These are phyloP conservation scores for Nigrospora sphaerica DNA, from an alignment of 2,329 filamentous ascomycete species.

Conservation along the genomic window DNA sequence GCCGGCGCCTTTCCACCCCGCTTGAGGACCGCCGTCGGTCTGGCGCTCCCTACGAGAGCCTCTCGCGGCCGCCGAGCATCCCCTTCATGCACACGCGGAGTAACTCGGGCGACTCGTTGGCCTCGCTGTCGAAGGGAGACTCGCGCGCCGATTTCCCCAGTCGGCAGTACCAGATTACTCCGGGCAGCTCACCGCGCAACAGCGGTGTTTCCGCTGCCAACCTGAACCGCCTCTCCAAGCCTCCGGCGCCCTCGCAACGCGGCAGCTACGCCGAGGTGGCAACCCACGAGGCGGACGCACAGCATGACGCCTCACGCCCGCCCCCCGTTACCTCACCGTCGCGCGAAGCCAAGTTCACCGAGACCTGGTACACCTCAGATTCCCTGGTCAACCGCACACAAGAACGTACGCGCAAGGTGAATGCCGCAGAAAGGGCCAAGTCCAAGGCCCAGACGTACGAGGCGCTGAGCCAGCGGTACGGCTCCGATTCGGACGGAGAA, in stretches of 20 bases:
- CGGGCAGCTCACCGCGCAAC: slow-evolving; percentile 34
- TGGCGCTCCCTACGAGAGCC: slow-evolving; percentile 33
- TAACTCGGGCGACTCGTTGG: slow-evolving; percentile 50
- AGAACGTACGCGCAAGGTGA: slow-evolving; percentile 38
- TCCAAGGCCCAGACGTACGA: slow-evolving; percentile 35
- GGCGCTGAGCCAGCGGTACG: slow-evolving; percentile 36
- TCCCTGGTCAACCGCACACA: slow-evolving; percentile 48
- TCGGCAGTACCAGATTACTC: slow-evolving; percentile 45
- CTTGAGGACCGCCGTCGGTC: slow-evolving; percentile 35
- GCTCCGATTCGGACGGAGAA: slow-evolving; percentile 17
- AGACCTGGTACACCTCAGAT: slow-evolving; percentile 48
- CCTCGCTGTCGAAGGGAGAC: slow-evolving; percentile 38
- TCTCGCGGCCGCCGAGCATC: slow-evolving; percentile 48
- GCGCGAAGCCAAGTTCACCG: slow-evolving; percentile 41
- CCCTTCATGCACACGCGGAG: slow-evolving; percentile 76
- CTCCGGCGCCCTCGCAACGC: slow-evolving; percentile 22
- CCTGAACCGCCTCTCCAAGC: slow-evolving; percentile 39
- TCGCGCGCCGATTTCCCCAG: slow-evolving; percentile 48
- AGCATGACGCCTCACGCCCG: slow-evolving; percentile 11
- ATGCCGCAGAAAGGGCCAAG: slow-evolving; percentile 21
- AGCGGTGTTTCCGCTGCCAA: slow-evolving; percentile 34
- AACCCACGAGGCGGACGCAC: slow-evolving; percentile 28
- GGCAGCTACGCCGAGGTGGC: slow-evolving; percentile 45
- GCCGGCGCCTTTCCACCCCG: slow-evolving; percentile 53
- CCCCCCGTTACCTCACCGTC: slow-evolving; percentile 20